These are phyloP conservation scores for Saposhnikovia divaricata DNA, from an alignment of 129 eudicot genomes.

Conservation along the genomic window DNA sequence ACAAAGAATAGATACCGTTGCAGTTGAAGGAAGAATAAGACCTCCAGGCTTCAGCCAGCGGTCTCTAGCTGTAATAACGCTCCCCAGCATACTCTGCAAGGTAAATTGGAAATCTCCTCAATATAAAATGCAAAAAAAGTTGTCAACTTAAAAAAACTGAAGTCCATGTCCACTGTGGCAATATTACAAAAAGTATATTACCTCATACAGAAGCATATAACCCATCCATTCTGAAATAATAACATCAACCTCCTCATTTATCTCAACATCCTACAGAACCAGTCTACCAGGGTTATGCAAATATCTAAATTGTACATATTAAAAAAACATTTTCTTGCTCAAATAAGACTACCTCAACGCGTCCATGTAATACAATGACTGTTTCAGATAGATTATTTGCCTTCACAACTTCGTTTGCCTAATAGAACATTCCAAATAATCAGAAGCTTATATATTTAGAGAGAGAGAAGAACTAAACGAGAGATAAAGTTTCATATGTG, in stretches of 20 bases:
- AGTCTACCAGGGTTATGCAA: neutral
- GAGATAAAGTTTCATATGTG: neutral
- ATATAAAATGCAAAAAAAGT: slow-evolving; percentile 5
- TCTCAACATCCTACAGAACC: slow-evolving; percentile 75
- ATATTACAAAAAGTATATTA: slow-evolving; percentile 6
- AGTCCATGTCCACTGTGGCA: neutral
- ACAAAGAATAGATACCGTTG: slow-evolving; percentile 51
- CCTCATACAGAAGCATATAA: slow-evolving; percentile 98
- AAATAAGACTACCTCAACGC: slow-evolving; percentile 67
- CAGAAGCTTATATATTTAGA: neutral
- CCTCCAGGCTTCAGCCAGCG: slow-evolving; percentile 99
- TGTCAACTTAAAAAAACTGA: slow-evolving; percentile 3
- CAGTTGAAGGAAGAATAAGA: slow-evolving; percentile 93
- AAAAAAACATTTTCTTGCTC: neutral
- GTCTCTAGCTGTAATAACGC: slow-evolving; percentile 93
- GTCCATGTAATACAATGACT: slow-evolving; percentile 88
- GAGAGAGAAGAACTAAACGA: neutral
- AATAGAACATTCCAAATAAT: slow-evolving; percentile 20
- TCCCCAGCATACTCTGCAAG: slow-evolving; percentile 93
- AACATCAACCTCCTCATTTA: slow-evolving; percentile 93
- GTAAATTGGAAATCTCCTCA: slow-evolving; percentile 7
- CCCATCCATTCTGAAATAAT: slow-evolving; percentile 99
- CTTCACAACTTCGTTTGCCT: slow-evolving; percentile 95
- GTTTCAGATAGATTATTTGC: slow-evolving; percentile 82
- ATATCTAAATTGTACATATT: neutral